phyloP scores from a whole-genome alignment of 2,329 filamentous ascomycete genomes.

The Emergomyces orientalis region DNA sequence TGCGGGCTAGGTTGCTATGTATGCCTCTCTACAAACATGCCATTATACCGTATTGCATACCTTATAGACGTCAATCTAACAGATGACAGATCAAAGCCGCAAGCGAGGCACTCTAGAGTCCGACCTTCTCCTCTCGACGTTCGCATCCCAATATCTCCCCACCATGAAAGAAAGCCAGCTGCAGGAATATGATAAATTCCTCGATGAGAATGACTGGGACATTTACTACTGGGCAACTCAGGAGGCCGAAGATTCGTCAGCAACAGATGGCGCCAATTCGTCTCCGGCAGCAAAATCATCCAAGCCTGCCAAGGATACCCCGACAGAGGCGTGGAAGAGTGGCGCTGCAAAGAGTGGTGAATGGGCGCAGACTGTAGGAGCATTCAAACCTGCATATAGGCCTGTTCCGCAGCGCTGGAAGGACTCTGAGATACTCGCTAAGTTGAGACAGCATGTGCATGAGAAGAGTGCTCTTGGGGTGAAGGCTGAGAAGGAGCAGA shows the following conservation, averaged over 20 bases:
- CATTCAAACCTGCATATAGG: conserved; percentile 85
- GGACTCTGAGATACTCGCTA: conserved; percentile 64
- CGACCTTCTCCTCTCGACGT: conserved; percentile 91
- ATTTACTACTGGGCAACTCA: conserved; percentile 99
- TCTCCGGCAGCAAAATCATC: conserved; percentile 11
- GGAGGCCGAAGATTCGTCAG: conserved; percentile 48
- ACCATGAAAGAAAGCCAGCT: conserved; percentile 66
- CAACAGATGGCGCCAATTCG: conserved; percentile 45
- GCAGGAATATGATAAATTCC: conserved; percentile 76
- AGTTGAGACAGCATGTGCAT: conserved; percentile 74
- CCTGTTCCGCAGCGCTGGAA: conserved; percentile 82
- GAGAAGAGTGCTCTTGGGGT: conserved; percentile 50
- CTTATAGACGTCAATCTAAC: not conserved
- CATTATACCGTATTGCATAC: not conserved
- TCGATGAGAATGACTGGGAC: conserved; percentile 99
- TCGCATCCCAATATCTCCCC: conserved; percentile 69
- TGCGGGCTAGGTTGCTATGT: conserved; percentile 73
- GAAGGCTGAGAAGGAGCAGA: conserved; percentile 32
- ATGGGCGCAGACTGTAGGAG: conserved; percentile 94
- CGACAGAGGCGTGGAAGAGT: conserved; percentile 42
- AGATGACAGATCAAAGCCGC: conserved; percentile 74
- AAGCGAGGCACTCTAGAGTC: conserved; percentile 94
- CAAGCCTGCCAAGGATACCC: conserved; percentile 27
- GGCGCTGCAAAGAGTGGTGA: conserved; percentile 57
- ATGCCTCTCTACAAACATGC: conserved; percentile 20